Evolutionary conservation across 1,284 basidiomycete species (phyloP).

Genomic region (Papiliotrema nemorosa): DNA sequence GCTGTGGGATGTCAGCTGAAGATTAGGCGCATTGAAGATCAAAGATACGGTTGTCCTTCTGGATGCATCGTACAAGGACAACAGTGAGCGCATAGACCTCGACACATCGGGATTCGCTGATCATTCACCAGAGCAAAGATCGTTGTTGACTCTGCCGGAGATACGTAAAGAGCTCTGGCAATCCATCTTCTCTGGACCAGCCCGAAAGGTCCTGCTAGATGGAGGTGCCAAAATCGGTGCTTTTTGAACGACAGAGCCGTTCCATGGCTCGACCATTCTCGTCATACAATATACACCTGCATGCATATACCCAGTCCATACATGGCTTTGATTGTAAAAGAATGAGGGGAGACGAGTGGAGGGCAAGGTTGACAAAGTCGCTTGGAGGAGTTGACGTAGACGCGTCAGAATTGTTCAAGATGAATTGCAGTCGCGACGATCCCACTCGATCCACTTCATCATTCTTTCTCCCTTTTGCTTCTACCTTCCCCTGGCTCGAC

Average conservation of each 20-base stretch:
- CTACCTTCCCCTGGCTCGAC: background rate
- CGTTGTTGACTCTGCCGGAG: constrained; percentile 46
- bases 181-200: constrained; percentile 37
- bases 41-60: constrained; percentile 43
- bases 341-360: too few relatives aligned
- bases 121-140: constrained; percentile 39
- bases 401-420: too few relatives aligned
- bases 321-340: too few relatives aligned
- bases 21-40: too few relatives aligned
- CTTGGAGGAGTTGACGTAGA: too few relatives aligned
- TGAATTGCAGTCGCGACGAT: too few relatives aligned
- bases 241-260: constrained; percentile 24
- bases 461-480: background rate
- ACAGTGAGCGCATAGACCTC: constrained; percentile 26
- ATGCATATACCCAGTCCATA: background rate
- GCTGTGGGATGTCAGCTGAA: too few relatives aligned
- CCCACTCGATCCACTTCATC: too few relatives aligned
- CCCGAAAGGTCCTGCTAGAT: constrained; percentile 29
- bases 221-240: constrained; percentile 38
- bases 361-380: too few relatives aligned
- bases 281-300: background rate
- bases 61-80: constrained; percentile 43
- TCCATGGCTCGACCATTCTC: background rate
- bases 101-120: constrained; percentile 5
- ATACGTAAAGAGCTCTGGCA: constrained; percentile 49